Base-by-base conservation (phyloP, 2,329 filamentous ascomycete genomes). In the Daldinia sp. region DNA sequence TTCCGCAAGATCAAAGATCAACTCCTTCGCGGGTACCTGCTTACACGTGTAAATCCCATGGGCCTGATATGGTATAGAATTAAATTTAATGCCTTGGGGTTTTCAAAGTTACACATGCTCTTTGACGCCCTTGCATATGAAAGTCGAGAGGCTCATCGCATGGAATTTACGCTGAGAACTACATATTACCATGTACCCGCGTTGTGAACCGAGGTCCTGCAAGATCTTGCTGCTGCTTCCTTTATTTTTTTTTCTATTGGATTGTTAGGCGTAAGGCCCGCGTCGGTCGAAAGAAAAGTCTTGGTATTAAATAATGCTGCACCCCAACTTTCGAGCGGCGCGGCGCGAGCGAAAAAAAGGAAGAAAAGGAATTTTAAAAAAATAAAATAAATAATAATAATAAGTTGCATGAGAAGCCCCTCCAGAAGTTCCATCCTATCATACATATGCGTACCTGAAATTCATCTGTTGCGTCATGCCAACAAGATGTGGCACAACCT, bases 11-110 rank as follows among this genome's bases (percentile, higher is more conserved):
- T 60, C 60, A 58, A 58, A 63, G 65, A 70, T 65, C 63, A 67
- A 57, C 55, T 66, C 67, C 70, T 64, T 61, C 64, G 60, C 69
- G 71, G 72, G 67, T 70, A 72, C 72, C 69, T 73, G 67, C 71
- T 70, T 70, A 64, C 67, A 67, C 68, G 62, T 66, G 67, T 60
- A 57, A 72, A 55, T 67, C 50, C 65, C 60, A 60, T 53, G 54
- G 51, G 6, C 57, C 60, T 67, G 56, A 69, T 68, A 62, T 58
- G 55, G 61, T 60, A 53, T 62, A 62, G 46, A 51, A 51, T 51
- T 51, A 51, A 51, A n/a, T 23, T 23, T 35, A 35, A 35, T 10
- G 33, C 46, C 46, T 51, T 30, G 26, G 2, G 46, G 10, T n/a
- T 51, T 51, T 30, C 26, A 3, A 15, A 51, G 46, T 33, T 51